phyloP scores from a whole-genome alignment of 2,329 filamentous ascomycete species.

The Microdochium nivale region DNA sequence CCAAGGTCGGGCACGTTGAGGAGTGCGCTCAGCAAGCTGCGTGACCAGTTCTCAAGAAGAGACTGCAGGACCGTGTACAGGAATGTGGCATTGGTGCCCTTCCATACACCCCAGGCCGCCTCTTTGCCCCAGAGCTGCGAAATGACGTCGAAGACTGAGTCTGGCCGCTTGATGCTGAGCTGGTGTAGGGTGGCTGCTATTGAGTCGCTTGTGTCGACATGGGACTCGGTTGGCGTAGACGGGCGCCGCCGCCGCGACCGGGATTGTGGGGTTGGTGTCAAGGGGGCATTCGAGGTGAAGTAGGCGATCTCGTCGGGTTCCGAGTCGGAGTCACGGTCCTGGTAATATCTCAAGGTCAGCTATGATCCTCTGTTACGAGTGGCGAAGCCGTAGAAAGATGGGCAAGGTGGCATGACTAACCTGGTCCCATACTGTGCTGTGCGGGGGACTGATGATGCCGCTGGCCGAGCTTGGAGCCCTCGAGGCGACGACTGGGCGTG shows the following conservation, averaged over 20 bases:
- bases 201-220: conserved; percentile 24
- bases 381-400: not conserved
- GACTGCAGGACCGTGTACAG: conserved; percentile 81
- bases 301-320: conserved; percentile 75
- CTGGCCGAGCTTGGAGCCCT: conserved; percentile 14
- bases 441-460: conserved; percentile 21
- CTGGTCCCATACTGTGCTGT: conserved; percentile 21
- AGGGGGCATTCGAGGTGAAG: conserved; percentile 59
- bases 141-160: conserved; percentile 80
- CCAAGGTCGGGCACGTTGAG: conserved; percentile 83
- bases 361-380: not conserved
- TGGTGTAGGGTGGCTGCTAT: conserved; percentile 40
- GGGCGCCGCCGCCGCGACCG: conserved; percentile 23
- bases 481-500: conserved; percentile 14
- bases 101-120: conserved; percentile 89
- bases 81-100: conserved; percentile 86
- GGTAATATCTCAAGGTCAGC: conserved; percentile 5
- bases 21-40: conserved; percentile 81
- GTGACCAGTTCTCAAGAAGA: conserved; percentile 84
- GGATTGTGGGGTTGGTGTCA: conserved; percentile 39
- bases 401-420: conserved; percentile 11
- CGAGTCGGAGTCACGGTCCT: conserved; percentile 50
- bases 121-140: conserved; percentile 84
- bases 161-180: conserved; percentile 62
- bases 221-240: conserved; percentile 20